phyloP scores from a whole-genome alignment of 768 basidiomycete species.

The Peribolospora baueri region DNA sequence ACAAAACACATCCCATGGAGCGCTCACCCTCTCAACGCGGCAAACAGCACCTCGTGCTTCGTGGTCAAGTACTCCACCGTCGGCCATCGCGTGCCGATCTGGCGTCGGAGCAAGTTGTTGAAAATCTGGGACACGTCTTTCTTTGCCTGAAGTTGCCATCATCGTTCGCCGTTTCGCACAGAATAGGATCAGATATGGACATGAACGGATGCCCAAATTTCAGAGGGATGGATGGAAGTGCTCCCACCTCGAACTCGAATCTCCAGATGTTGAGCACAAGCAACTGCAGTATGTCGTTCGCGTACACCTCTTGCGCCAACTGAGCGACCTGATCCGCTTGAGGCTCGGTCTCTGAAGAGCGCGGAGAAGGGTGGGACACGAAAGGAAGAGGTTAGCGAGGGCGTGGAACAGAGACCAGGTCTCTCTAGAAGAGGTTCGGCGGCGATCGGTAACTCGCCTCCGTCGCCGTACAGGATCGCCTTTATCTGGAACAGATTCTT shows the following conservation, averaged over 20 bases:
- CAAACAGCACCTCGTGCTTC: conserved; percentile 50
- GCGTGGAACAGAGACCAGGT: background rate
- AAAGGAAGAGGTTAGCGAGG: background rate
- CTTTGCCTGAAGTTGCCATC: conserved; percentile 44
- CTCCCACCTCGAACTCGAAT: conserved; percentile 77
- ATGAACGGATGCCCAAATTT: background rate
- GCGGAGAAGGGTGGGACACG: too few relatives aligned
- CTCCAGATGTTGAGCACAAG: conserved; percentile 58
- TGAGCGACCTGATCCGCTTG: conserved; percentile 76
- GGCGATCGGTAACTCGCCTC: conserved; percentile 30
- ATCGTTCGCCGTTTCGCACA: conserved; percentile 32
- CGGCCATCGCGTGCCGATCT: conserved; percentile 83
- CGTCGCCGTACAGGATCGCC: conserved; percentile 60
- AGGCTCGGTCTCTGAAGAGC: conserved; percentile 32
- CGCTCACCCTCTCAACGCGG: conserved; percentile 42
- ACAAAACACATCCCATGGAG: background rate
- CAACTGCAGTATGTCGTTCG: conserved; percentile 56
- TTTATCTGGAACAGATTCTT: conserved; percentile 82
- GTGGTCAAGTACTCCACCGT: conserved; percentile 76
- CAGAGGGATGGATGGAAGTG: background rate
- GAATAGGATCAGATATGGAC: background rate
- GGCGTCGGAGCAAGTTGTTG: conserved; percentile 32
- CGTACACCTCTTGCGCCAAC: conserved; percentile 85
- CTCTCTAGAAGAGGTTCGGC: background rate
- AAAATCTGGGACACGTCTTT: conserved; percentile 27